Evolutionary conservation across 805 yeast species (phyloP).

Genomic region (Sugiyamaella americana): DNA sequence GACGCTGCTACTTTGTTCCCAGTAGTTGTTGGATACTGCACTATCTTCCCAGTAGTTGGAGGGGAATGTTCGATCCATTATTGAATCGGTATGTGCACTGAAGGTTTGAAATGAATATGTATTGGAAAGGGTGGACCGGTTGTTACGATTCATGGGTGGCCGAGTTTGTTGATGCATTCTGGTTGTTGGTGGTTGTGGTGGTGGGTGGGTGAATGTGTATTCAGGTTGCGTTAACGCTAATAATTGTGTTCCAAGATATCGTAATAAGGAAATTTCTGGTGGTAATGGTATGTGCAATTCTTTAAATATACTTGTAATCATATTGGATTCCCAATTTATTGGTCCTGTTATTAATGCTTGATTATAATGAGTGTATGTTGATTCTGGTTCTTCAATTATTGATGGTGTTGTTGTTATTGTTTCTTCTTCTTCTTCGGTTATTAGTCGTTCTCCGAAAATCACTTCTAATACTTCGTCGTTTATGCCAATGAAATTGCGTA

Average conservation of each 20-base stretch:
- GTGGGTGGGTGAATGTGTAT: background rate
- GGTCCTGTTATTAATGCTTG: conserved; percentile 16
- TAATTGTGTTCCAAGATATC: conserved; percentile 12
- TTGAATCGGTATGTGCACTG: background rate
- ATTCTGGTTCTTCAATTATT: background rate
- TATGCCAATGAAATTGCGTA: conserved; percentile 30
- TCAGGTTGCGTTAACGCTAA: conserved; percentile 8
- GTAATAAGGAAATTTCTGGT: conserved; percentile 10
- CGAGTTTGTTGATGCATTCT: no score
- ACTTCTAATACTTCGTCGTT: conserved; percentile 34
- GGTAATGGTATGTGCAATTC: conserved; percentile 16
- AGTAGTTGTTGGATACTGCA: conserved; percentile 9
- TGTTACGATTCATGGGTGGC: background rate
- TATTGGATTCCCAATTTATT: conserved; percentile 17
- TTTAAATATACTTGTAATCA: conserved; percentile 12
- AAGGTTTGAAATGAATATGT: background rate
- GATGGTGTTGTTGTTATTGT: background rate
- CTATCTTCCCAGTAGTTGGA: conserved; percentile 15
- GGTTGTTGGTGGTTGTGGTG: no score
- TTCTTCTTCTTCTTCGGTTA: conserved; percentile 7
- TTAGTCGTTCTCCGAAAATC: conserved; percentile 28
- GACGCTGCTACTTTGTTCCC: conserved; percentile 15
- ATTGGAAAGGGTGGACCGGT: background rate
- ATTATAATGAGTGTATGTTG: conserved; percentile 12
- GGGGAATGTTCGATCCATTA: background rate